Evolutionary conservation across 352 stramenopile species (phyloP).

Genomic region (Phytophthora tubulina): DNA sequence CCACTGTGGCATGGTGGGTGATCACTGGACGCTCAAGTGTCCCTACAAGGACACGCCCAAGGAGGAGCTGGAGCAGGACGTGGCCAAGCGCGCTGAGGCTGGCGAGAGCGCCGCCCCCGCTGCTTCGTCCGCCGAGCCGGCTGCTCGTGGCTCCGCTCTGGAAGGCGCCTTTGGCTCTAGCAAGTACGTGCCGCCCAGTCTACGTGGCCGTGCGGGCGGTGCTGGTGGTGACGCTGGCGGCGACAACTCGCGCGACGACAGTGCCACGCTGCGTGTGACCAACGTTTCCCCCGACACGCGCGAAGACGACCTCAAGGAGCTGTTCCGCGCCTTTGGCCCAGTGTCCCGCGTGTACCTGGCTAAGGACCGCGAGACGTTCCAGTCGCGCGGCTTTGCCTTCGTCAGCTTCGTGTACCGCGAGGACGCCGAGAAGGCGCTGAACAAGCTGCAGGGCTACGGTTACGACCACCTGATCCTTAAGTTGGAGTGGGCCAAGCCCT

Average conservation of each 20-base stretch:
- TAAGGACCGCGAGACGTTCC: slow-evolving; percentile 98
- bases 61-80: slow-evolving; percentile 80
- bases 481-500: slow-evolving; percentile 99
- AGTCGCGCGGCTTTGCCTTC: slow-evolving; percentile 98
- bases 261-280: slow-evolving; percentile 97
- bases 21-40: slow-evolving; percentile 93
- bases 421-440: slow-evolving; percentile 96
- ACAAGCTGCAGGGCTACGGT: slow-evolving; percentile 97
- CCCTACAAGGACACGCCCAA: slow-evolving; percentile 91
- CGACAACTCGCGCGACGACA: slow-evolving; percentile 66
- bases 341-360: slow-evolving; percentile 98
- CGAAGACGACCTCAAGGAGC: slow-evolving; percentile 98
- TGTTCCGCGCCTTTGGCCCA: slow-evolving; percentile 97
- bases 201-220: slow-evolving; percentile 64
- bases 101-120: slow-evolving; percentile 33
- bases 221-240: slow-evolving; percentile 45
- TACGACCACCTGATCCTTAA: slow-evolving; percentile 99
- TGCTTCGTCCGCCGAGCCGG: slow-evolving; percentile 38
- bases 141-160: slow-evolving; percentile 60
- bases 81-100: slow-evolving; percentile 62
- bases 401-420: slow-evolving; percentile 97
- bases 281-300: slow-evolving; percentile 99
- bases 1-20: slow-evolving; percentile 91
- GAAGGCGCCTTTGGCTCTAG: slow-evolving; percentile 80
- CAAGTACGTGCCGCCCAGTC: slow-evolving; percentile 90